Conservation (phyloP, 768 basidiomycete species). For the Trametes meyenii region DNA sequence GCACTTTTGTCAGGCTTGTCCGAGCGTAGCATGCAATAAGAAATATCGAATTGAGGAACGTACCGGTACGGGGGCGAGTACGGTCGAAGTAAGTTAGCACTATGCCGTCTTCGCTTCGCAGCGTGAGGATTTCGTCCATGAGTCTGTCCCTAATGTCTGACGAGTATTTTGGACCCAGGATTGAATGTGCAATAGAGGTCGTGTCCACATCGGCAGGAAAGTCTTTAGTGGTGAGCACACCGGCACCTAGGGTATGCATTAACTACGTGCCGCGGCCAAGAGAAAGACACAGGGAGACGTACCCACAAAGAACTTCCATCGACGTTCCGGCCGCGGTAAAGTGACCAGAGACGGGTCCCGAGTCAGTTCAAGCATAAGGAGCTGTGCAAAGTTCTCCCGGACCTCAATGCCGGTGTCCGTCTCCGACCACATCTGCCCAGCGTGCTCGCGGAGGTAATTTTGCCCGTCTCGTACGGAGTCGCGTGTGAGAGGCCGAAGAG, state of each 20-base stretch:
- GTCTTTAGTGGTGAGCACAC: conserved; percentile 46
- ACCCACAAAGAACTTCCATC: conserved; percentile 59
- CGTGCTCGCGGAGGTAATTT: conserved; percentile 42
- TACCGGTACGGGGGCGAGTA: conserved; percentile 3
- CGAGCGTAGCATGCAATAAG: conserved; percentile 48
- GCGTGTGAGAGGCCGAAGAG: conserved; percentile 47
- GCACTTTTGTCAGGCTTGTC: conserved; percentile 37
- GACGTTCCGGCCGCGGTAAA: conserved; percentile 40
- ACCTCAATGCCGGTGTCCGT: conserved; percentile 45
- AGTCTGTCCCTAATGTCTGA: conserved; percentile 32
- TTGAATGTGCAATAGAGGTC: conserved; percentile 53
- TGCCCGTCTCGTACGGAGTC: conserved; percentile 48
- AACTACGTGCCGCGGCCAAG: neutral
- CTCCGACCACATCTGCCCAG: conserved; percentile 45
- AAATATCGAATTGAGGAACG: neutral
- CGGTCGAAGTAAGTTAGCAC: conserved; percentile 13
- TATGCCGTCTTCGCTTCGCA: conserved; percentile 50
- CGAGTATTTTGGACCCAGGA: conserved; percentile 30
- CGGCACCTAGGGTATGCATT: conserved; percentile 30
- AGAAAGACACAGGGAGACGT: neutral
- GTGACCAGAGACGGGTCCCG: conserved; percentile 45
- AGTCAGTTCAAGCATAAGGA: conserved; percentile 57
- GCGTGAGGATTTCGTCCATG: conserved; percentile 56
- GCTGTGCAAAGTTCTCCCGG: conserved; percentile 58
- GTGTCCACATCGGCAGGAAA: conserved; percentile 62